Percentiles rank a stretch among this genome's conserved stretches.
These are phyloP conservation scores for Eremothecium gossypii DNA, from an alignment of 1,139 yeast species.

Conservation along the genomic window DNA sequence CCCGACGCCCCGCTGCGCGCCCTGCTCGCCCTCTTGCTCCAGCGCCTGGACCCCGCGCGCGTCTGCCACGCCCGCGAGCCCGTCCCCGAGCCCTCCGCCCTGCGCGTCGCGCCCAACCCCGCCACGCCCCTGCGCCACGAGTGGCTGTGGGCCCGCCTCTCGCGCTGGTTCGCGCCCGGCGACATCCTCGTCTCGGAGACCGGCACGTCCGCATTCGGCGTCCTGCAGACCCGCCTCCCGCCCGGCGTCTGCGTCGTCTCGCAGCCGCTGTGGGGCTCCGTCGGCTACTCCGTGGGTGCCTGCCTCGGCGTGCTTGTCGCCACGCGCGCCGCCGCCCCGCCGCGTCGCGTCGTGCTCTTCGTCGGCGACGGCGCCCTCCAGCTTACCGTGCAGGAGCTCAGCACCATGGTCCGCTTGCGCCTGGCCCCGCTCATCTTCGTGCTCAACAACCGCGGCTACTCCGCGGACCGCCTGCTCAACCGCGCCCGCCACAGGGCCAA, in stretches of 20 bases:
- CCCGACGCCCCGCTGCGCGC: constrained; percentile 68
- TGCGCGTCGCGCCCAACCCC: constrained; percentile 12
- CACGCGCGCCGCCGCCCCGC: constrained; percentile 43
- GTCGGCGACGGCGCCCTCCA: constrained; percentile 90
- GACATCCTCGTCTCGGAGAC: constrained; percentile 78
- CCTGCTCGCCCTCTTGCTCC: constrained; percentile 40
- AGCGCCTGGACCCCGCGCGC: constrained; percentile 31
- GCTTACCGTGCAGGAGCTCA: constrained; percentile 75
- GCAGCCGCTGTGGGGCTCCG: constrained; percentile 83
- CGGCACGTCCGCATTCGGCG: constrained; percentile 85
- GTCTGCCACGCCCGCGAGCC: constrained; percentile 24
- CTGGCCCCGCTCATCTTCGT: constrained; percentile 72
- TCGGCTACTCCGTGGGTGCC: constrained; percentile 80
- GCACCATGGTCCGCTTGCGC: constrained; percentile 71
- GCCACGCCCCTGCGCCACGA: constrained; percentile 50
- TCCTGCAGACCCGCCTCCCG: constrained; percentile 70
- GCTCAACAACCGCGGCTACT: constrained; percentile 78
- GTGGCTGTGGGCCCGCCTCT: constrained; percentile 73
- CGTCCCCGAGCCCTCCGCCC: constrained; percentile 32
- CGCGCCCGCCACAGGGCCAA: constrained; percentile 44
- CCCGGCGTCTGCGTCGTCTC: constrained; percentile 62
- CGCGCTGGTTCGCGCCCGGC: constrained; percentile 66
- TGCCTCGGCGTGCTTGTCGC: constrained; percentile 79
- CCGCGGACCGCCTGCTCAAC: constrained; percentile 78
- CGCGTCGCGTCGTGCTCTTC: constrained; percentile 62